Evolutionary conservation across 2,329 filamentous ascomycete species (phyloP), one percentile per base, ranked within the genome.

Genomic region (Ophiocordyceps camponoti-leonardi): DNA sequence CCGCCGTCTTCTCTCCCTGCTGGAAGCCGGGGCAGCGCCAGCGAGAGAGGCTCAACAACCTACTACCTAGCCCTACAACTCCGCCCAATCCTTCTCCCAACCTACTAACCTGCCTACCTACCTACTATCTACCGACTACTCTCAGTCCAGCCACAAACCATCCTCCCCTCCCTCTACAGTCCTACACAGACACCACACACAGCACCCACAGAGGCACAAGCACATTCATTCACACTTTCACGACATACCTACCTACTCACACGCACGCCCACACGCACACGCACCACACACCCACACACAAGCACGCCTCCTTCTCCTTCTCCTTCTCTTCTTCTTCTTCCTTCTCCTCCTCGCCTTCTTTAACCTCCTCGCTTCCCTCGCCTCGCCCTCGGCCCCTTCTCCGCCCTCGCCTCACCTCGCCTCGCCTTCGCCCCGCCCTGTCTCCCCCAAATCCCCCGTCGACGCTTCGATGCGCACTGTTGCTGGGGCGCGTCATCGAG

Each of bases 391-490:
- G 28, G 20, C 35, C 41, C 30, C 42, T 33, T 42, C 18, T 20
- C 42, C 39, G 23, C 39, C 41, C 31, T 47, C 42, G n/a, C 18
- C 42, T 43, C 40, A 22, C 44, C 23, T 26, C 30, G 44, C 40
- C 16, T 42, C 22, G 20, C 22, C 12, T 30, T 30, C 20, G 41
- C 22, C 22, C 28, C 22, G 41, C 12, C 44, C 40, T 39, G 19
- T 41, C 23, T 37, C 41, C 41, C 20, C 31, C 23, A 28, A n/a
- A 31, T 16, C 33, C 40, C 37, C 43, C 16, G 31, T 64, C 66
- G 67, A 63, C 67, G 62, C 65, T 67, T 68, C 66, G 60, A 68
- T 67, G 64, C 62, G 59, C 58, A 58, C 58, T 56, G 58, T 58
- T 66, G 63, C 65, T 64, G 67, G 63, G 61, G 59, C 62, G 57